Evolutionary conservation across 2,329 filamentous ascomycete genomes (phyloP), one percentile per base, ranked within the genome.

Genomic region (Neonectria punicea): DNA sequence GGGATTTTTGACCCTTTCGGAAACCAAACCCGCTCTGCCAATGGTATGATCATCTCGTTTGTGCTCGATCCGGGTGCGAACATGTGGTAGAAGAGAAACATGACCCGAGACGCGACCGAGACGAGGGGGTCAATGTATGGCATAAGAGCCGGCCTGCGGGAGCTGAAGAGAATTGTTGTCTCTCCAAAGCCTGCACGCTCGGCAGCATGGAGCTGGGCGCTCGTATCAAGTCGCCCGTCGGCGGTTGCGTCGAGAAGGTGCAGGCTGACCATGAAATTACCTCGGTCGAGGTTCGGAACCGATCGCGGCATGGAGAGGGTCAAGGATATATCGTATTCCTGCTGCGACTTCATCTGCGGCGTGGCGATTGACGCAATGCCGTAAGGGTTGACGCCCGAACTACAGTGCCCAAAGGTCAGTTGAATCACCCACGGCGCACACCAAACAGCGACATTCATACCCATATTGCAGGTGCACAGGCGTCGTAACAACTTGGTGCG

Each of bases 191-290:
- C 78, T 44, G 71, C 66, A 60, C 79, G 75, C n/a, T 68, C 61
- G 30, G 70, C 68, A 34, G 78, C 76, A 55, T 78, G 76, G 32
- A 64, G 65, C 54, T 71, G 72, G 2, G 79, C 77, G 53, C 71
- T 72, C 9, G 66, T 63, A 14, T 68, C 70, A 16, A 79, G 59
- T 13, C 63, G 57, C 28, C 61, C 53, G 46, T 71, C 71, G 43
- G 67, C 71, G 41, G 79, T 78, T 25, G 81, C 80, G 28, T 84
- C 84, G 54, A 92, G 85, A 56, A 97, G 86, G 65, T 89, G 87
- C 16, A 97, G 82, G 51, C 92, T 90, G 18, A 98, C 83, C 96
- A 99, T 99, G 84, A 98, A 98, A 81, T 98, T 98, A 30, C 96
- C 96, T 14, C 87, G 87, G 2, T 86, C 87, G 22, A 92, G 80